Evolutionary conservation across 2,329 filamentous ascomycete genomes (phyloP), one percentile per base, ranked within the genome.

Genomic region (Scleromitrula shiraiana): DNA sequence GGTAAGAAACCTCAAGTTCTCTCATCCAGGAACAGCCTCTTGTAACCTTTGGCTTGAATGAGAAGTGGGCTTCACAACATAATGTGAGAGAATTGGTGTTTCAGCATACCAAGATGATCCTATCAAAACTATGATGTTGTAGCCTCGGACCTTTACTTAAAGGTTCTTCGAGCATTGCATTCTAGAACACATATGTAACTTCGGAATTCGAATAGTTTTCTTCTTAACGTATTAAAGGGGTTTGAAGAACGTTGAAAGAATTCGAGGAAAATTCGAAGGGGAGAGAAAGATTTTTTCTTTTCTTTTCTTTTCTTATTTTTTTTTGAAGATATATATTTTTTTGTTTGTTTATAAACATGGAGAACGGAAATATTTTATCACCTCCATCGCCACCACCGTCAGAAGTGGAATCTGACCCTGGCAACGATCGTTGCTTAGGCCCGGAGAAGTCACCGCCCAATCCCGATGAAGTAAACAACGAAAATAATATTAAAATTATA

Each of bases 341-440:
- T n/a, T n/a, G n/a, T n/a, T n/a, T n/a, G n/a, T n/a, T n/a, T n/a
- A 33, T 33, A 29, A 10, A 29, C 19, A 10, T 33, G 35, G 19
- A 20, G 17, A 23, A 14, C 8, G 12, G 14, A 2, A n/a, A 39
- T 22, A 30, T 29, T 26, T 23, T 23, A 30, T 33, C n/a, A 33
- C n/a, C 26, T 9, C 19, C 36, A 14, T 47, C 45, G 33, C 45
- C 45, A 41, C 45, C 45, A 41, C 17, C 37, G 27, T 47, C 45
- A 22, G 45, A 47, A 35, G 24, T 22, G 23, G 45, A 39, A 24
- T 26, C 24, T 23, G 19, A 39, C 45, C 45, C 45, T 35, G 45
- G 45, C 37, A 47, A 47, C 37, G 45, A 47, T 47, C 27, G 45
- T 47, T 47, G 45, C 45, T 42, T 33, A 35, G 45, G n/a, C n/a